These are phyloP conservation scores for Venturia carpophila DNA, from an alignment of 2,329 filamentous ascomycete genomes.

Conservation along the genomic window DNA sequence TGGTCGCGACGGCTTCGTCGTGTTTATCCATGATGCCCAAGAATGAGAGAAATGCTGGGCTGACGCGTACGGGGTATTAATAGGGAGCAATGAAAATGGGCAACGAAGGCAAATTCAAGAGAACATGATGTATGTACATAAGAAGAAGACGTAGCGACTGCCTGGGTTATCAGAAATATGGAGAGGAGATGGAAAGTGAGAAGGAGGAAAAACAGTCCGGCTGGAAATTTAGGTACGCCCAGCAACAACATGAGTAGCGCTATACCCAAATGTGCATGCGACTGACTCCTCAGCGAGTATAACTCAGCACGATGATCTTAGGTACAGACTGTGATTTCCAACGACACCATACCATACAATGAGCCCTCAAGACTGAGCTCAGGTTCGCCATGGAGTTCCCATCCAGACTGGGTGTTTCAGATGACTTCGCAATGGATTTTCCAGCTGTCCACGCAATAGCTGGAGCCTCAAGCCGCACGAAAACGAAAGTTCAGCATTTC, in stretches of 20 bases:
- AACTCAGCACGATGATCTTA: not conserved
- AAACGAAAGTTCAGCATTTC: no score
- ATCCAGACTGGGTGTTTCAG: no score
- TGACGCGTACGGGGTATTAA: not conserved
- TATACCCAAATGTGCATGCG: not conserved
- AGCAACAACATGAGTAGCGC: not conserved
- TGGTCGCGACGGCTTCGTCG: slow-evolving; percentile 36
- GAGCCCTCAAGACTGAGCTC: not conserved
- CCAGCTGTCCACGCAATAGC: no score
- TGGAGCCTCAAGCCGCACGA: no score
- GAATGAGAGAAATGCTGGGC: not conserved
- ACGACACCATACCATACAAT: no score
- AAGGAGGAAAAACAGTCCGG: not conserved
- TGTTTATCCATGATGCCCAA: slow-evolving; percentile 32
- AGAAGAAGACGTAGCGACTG: not conserved
- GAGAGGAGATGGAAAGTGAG: not conserved
- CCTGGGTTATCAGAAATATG: not conserved
- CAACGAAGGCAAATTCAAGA: not conserved
- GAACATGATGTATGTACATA: not conserved
- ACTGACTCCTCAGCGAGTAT: not conserved
- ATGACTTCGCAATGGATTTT: no score
- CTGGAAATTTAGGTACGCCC: not conserved
- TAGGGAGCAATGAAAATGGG: not conserved
- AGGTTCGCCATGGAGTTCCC: no score
- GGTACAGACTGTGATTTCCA: no score